Evolutionary conservation across 169 alveolate species (phyloP), one percentile per base, ranked within the genome.

Genomic region (Plasmodium adleri): DNA sequence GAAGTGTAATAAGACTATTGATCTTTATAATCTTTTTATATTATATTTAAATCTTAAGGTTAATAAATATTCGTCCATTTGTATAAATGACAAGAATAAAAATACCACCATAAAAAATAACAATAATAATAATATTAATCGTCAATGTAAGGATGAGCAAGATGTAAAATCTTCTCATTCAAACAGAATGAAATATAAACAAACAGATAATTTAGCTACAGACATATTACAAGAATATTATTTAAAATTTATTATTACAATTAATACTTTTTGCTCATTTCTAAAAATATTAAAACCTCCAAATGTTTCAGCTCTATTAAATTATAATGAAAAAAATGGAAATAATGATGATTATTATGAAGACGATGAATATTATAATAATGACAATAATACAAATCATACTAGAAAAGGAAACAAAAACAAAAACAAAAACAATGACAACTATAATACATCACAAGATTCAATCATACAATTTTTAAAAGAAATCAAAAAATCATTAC

Each of bases 201-300:
- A n/a, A 28, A 50, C 52, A 9, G 45, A 17, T 12, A 26, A 28
- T 17, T 24, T 78, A 26, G 50, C 17, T 59, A 52, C 52, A 17
- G 73, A 68, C 7, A 67, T 78, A 5, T 47, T 78, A 45, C 90
- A 78, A 59, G 90, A 78, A 45, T 78, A 78, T 70, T 78, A 78
- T 50, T 60, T 78, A 28, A 78, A 78, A 70, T 78, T 78, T 24
- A 64, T 78, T 24, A 67, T 78, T 10, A 78, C 78, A 9, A 66
- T 78, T 39, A 50, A 28, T 45, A 67, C 75, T 7, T 78, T 78
- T 45, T 78, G 90, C 10, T 78, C 76, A 1, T 66, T 78, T 32
- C 56, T 78, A 28, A 78, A 78, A 78, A 64, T 78, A 1, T 60
- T 78, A 15, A 78, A 78, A 22, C 90, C 76, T 13, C 90, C 90